These are phyloP conservation scores for Centella asiatica DNA, from an alignment of 129 eudicot species.

Conservation along the genomic window DNA sequence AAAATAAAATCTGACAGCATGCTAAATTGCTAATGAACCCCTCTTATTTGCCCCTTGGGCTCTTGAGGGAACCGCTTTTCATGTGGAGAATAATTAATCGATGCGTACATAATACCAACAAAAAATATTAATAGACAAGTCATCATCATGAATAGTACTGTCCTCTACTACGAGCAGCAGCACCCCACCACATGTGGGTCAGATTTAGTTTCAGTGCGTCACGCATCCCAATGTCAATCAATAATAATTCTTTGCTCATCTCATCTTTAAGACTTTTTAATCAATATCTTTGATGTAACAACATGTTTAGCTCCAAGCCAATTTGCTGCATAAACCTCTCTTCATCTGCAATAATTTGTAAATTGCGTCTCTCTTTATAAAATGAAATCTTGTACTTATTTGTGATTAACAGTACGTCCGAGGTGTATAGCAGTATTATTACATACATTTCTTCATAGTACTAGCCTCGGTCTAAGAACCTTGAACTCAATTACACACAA, in stretches of 20 bases:
- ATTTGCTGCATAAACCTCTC: no score
- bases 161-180: background rate
- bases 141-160: background rate
- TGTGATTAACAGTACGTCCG: no score
- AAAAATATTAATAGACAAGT: no score
- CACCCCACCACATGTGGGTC: constrained; percentile 30
- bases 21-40: no score
- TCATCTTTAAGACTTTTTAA: no score
- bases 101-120: constrained; percentile 8
- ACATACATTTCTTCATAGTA: background rate
- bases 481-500: constrained; percentile 7
- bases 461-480: background rate
- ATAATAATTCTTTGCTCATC: no score
- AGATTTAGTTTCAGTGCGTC: constrained; percentile 24
- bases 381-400: no score
- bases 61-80: constrained; percentile 16
- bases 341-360: no score
- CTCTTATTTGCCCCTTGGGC: constrained; percentile 25
- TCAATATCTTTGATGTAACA: no score
- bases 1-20: no score
- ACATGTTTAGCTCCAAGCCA: no score
- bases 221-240: constrained; percentile 23
- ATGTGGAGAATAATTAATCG: background rate
- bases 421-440: background rate
- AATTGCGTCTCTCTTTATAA: no score